phyloP scores from a whole-genome alignment of 108 stramenopile species.

The Cyclostephanos tholiformis region DNA sequence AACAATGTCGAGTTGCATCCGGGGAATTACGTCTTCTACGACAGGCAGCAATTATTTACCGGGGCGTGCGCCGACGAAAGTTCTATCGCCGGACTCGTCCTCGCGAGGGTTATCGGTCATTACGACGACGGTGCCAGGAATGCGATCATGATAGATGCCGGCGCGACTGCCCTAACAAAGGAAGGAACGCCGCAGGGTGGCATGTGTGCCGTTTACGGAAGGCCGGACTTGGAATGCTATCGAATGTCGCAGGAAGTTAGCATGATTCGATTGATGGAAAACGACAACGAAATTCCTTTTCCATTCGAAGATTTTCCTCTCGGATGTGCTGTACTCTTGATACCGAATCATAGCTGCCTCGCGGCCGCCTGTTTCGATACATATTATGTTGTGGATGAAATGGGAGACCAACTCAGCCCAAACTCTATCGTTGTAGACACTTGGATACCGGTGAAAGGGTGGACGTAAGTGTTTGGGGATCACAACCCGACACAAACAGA shows the following conservation, averaged over 20 bases:
- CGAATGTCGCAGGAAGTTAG: slow-evolving; percentile 48
- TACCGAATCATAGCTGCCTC: slow-evolving; percentile 50
- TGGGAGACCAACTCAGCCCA: not conserved
- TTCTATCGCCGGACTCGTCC: slow-evolving; percentile 31
- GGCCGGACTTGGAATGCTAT: slow-evolving; percentile 40
- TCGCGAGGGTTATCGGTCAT: slow-evolving; percentile 41
- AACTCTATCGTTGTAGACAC: slow-evolving; percentile 15
- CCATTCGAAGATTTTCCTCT: slow-evolving; percentile 46
- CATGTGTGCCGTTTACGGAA: slow-evolving; percentile 26
- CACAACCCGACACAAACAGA: not conserved
- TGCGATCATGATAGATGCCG: slow-evolving; percentile 47
- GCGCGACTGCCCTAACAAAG: slow-evolving; percentile 49
- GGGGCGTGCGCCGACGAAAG: slow-evolving; percentile 29
- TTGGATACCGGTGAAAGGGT: slow-evolving; percentile 39
- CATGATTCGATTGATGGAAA: slow-evolving; percentile 30
- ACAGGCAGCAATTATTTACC: slow-evolving; percentile 43
- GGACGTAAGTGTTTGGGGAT: not conserved
- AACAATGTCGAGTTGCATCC: slow-evolving; percentile 40
- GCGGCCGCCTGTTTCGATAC: slow-evolving; percentile 45
- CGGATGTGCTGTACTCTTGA: slow-evolving; percentile 20
- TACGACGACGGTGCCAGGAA: slow-evolving; percentile 39
- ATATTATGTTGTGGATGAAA: slow-evolving; percentile 39
- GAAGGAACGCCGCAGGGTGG: slow-evolving; percentile 42
- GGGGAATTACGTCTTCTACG: slow-evolving; percentile 46
- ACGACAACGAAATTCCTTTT: slow-evolving; percentile 7